Evolutionary conservation across 176 grass and related monocot genomes (phyloP), one percentile per base, ranked within the genome.

Genomic region (Avena atlantica): DNA sequence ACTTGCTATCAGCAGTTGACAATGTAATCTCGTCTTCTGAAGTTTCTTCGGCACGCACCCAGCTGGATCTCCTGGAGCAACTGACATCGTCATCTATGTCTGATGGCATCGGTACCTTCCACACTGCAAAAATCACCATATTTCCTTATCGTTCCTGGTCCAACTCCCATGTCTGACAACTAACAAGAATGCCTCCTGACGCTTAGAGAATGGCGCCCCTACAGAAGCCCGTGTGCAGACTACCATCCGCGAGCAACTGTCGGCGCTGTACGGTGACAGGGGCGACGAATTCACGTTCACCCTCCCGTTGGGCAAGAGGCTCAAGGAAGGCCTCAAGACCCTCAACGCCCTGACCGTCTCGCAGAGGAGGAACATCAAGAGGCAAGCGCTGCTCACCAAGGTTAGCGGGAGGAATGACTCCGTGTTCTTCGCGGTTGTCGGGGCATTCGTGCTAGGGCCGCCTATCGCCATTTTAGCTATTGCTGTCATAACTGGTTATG

Each of bases 21-120:
- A 58, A 19, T 42, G 36, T 2, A 51, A 53, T 76, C 12, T 61
- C 70, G 6, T 73, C 34, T 58, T 69, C 45, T 82, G 12, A 78
- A 98, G 94, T 87, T 73, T 99, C 97, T 73, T 96, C 94, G 12
- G 87, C 91, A 4, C 92, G 90, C 34, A 24, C 85, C 21, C 94
- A 94, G 74, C 44, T 99, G 91, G 92, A 94, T 92, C 87, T 99
- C 73, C 81, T 99, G 87, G 93, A 99, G 59, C 97, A 96, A 61
- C 92, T 99, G 81, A 89, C 88, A 62, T 90, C 88, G 56, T 90
- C 95, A 74, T 51, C 90, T 11, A n/a, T 76, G 24, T 52, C 89
- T 44, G 62, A 79, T 81, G 86, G 19, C 74, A 91, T 19, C 1
- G 93, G 92, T 98, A 96, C 51, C 74, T 82, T 29, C 11, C 14